Base-by-base conservation (phyloP, 2,329 filamentous ascomycete species). In the Fusarium ramigenum region DNA sequence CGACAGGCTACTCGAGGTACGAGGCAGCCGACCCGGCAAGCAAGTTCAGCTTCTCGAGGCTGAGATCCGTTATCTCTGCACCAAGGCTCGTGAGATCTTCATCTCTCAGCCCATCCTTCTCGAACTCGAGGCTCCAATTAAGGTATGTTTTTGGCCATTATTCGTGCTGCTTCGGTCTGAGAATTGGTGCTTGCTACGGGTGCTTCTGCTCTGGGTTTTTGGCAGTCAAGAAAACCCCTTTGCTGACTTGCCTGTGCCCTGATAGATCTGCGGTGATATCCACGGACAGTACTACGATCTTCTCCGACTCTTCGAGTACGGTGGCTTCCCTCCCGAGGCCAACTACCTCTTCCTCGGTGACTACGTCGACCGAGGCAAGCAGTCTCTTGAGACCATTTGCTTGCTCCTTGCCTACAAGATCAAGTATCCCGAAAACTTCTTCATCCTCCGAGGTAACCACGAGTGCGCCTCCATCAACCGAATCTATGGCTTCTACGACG, bases 361-460 rank as follows among this genome's bases (percentile, higher is more conserved):
- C 83, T 99, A 99, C 81, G 96, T 99, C 79, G 96, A 99, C 84
- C 92, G 96, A 87, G 96, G 96, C 87, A 98, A 99, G 89, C 96
- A 99, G 86, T 98, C 96, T 42, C 92, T 99, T 61, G 96, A 99
- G 88, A 98, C 96, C 77, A 98, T 99, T 85, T 97, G 95, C 87
- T 88, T 99, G 74, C 89, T 99, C 64, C 90, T 99, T 58, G 95
- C 95, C 72, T 99, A 98, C 91, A 99, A 99, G 91, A 97, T 99
- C 90, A 98, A 98, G 87, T 98, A 97, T 83, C 96, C 96, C 54
- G 96, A 99, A 86, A 99, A 99, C 88, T 98, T 99, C 87, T 99
- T 99, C 88, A 93, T 99, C 77, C 91, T 99, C 67, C 94, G 96
- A 77, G 96, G 96, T 74, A 99, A 99, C 88, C 96, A 99, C 88